These are phyloP conservation scores for Daldinia sp. DNA, from an alignment of 2,329 filamentous ascomycete species.

Conservation along the genomic window DNA sequence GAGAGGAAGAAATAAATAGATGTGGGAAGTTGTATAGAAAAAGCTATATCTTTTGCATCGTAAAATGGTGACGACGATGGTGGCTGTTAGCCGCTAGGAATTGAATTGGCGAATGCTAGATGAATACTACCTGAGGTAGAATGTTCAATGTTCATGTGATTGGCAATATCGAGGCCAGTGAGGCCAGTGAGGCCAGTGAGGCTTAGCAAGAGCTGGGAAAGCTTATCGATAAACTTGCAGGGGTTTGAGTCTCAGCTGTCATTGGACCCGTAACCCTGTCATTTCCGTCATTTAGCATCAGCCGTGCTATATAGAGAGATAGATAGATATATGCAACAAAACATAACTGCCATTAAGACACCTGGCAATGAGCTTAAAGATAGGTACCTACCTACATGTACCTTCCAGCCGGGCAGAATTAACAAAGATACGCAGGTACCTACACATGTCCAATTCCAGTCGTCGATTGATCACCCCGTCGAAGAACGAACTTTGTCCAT, in stretches of 20 bases:
- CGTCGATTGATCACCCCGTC: background rate
- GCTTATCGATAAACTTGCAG: conserved; percentile 22
- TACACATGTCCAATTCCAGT: background rate
- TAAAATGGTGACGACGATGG: conserved; percentile 38
- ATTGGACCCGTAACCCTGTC: background rate
- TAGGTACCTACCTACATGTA: too few relatives aligned
- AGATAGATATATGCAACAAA: background rate
- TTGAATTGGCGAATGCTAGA: conserved; percentile 2
- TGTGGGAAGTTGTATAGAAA: conserved; percentile 5
- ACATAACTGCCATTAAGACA: conserved; percentile 5
- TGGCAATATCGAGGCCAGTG: background rate
- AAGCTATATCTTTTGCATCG: conserved; percentile 32
- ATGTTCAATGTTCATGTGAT: background rate
- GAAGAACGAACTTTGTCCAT: background rate
- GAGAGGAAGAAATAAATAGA: conserved; percentile 5
- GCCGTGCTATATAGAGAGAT: too few relatives aligned
- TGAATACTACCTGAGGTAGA: too few relatives aligned
- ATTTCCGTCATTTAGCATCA: too few relatives aligned
- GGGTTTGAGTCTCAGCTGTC: background rate
- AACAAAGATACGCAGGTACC: conserved; percentile 1
- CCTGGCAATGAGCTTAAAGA: conserved; percentile 15
- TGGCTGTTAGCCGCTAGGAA: conserved; percentile 23
- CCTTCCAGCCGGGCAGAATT: background rate
- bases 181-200: too few relatives aligned
- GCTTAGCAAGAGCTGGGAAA: conserved; percentile 11